These are phyloP conservation scores for Alternaria sp. DNA, from an alignment of 2,329 filamentous ascomycete species.

Conservation along the genomic window DNA sequence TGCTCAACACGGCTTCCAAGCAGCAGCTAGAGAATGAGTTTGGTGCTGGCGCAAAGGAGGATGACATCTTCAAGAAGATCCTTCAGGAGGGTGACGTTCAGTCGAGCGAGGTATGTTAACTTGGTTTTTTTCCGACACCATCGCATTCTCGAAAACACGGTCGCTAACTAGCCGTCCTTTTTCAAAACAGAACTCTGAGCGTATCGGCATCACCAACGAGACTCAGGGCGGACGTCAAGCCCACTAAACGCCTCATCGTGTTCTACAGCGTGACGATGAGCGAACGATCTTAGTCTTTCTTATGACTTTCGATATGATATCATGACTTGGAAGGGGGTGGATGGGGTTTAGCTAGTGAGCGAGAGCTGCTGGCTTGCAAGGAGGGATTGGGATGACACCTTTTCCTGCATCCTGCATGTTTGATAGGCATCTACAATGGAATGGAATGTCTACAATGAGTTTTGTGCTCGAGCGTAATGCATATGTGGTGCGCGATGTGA, in stretches of 20 bases:
- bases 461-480: too few relatives aligned
- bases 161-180: conserved; percentile 9
- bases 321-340: conserved; percentile 17
- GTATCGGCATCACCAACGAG: conserved; percentile 55
- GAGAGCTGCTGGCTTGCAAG: conserved; percentile 6
- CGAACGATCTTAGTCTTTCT: neutral
- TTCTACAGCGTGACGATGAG: conserved; percentile 3
- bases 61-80: conserved; percentile 83
- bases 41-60: conserved; percentile 73
- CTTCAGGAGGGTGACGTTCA: conserved; percentile 72
- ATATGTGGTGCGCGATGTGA: too few relatives aligned
- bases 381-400: conserved; percentile 10
- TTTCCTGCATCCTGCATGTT: conserved; percentile 4
- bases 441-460: neutral
- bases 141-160: neutral
- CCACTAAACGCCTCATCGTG: conserved; percentile 33
- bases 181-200: conserved; percentile 47
- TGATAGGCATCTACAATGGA: conserved; percentile 1
- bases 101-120: conserved; percentile 34
- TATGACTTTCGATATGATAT: conserved; percentile 29
- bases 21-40: conserved; percentile 83
- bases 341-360: neutral
- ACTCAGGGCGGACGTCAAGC: conserved; percentile 46
- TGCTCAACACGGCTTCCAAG: conserved; percentile 79
- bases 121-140: too few relatives aligned